These are phyloP conservation scores for Citrullus amarus DNA, from an alignment of 306 rosid genomes.

Conservation along the genomic window DNA sequence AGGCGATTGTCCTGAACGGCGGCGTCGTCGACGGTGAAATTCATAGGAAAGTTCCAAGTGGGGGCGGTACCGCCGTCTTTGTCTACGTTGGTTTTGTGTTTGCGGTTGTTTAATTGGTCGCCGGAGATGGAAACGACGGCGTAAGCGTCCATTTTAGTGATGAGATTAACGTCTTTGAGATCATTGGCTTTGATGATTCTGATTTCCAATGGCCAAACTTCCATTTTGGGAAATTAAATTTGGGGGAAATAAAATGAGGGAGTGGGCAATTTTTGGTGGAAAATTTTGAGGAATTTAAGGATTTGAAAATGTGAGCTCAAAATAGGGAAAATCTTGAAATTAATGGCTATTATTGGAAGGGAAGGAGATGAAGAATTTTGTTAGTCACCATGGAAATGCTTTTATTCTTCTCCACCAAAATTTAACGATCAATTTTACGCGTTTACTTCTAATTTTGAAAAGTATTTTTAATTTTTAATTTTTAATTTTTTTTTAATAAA, in stretches of 20 bases:
- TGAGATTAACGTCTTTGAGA: constrained; percentile 15
- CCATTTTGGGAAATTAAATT: constrained; percentile 1
- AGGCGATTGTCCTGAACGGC: constrained; percentile 4
- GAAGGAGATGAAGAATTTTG: not conserved
- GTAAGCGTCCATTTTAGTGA: constrained; percentile 21
- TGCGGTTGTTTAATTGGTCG: not conserved
- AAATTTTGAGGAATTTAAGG: not conserved
- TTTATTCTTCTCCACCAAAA: too few species aligned
- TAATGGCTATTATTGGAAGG: not conserved
- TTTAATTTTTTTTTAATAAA: too few species aligned
- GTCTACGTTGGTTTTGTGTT: constrained; percentile 15
- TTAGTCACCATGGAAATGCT: too few species aligned
- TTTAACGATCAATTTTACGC: too few species aligned
- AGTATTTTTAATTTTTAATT: too few species aligned
- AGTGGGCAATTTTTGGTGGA: not conserved
- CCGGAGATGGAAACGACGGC: constrained; percentile 23
- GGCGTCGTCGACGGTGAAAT: constrained; percentile 12
- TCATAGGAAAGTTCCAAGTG: constrained; percentile 14
- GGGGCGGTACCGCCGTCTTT: constrained; percentile 12
- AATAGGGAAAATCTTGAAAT: too few species aligned
- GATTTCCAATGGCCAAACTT: constrained; percentile 8
- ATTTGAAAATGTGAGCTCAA: too few species aligned
- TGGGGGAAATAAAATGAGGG: not conserved
- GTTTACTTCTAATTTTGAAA: too few species aligned
- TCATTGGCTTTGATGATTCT: constrained; percentile 14